Evolutionary conservation across 306 rosid species (phyloP), one percentile per base, ranked within the genome.

Genomic region (Gillenia trifoliata): DNA sequence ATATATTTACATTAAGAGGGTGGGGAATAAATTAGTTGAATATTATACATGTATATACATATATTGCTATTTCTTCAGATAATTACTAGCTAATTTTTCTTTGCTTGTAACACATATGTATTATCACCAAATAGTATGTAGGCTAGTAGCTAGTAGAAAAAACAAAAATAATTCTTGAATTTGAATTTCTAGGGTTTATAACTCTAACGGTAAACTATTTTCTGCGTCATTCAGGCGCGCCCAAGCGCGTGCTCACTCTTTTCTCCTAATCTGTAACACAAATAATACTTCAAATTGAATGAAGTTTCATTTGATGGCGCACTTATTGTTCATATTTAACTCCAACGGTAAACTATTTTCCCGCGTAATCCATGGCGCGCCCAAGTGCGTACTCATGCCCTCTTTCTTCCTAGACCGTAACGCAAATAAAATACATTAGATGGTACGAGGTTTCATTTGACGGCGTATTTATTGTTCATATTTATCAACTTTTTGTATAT

Each of bases 201-300:
- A 38, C 3, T 67, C 54, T 2, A 67, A 67, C 38, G 1, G 57
- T 43, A 4, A 43, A 4, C 0, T 25, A 7, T 3, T 43, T 45
- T 8, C 0, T 16, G 1, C 1, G 3, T 13, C 3, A 6, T 66
- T 0, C 0, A 15, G 1, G 11, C 3, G 0, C 2, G 23, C 2
- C 1, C 0, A 47, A 12, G 54, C 54, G 1, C 9, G 28, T n/a
- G 19, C 8, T 8, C 2, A 55, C 28, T 55, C 3, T 55, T 9
- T 55, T 0, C 5, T n/a, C 2, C 3, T 50, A 19, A 50, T 19
- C 0, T 20, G 25, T 19, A 50, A 19, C 4, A 0, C 3, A 19
- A 19, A 50, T 19, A 50, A 2, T 50, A 50, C 11, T 2, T 17
- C 20, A 2, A 50, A 50, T 3, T 50, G 13, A 25, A 25, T 1